Evolutionary conservation across 768 basidiomycete genomes (phyloP), one percentile per base, ranked within the genome.

Genomic region (Plicaturopsis crispa): DNA sequence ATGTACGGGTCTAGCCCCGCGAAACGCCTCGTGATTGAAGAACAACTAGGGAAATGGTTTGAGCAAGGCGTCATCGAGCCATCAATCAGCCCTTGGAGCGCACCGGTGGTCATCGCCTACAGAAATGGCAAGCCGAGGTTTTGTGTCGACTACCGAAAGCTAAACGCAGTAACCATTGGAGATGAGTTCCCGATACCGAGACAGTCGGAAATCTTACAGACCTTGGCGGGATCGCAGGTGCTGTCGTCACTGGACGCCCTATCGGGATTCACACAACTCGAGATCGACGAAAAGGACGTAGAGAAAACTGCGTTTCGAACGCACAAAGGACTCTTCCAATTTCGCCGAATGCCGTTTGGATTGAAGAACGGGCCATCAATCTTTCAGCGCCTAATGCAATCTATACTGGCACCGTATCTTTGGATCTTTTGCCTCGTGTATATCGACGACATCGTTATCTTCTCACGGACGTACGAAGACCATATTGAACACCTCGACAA

Each of bases 371-470:
- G 41, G 1, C 68, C 67, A 0, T 48, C 57, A 2, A 50, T 66
- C 0, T 69, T 69, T 39, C 69, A 70, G 36, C 34, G 62, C 14
- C 45, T 66, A 2, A 69, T 71, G 66, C 62, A 67, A 24, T 38
- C 38, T 6, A 43, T 66, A 0, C 45, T 67, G 1, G 47, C 60
- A 0, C 61, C 59, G 0, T 66, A 46, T 36, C 44, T 69, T 4
- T 66, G 65, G 64, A 39, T 64, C 0, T 66, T 67, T 35, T 41
- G 61, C 2, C 34, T 64, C 10, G 66, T 68, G 0, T 70, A 69
- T 33, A 65, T 69, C 6, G 62, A 70, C 33, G 58, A 70, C 33
- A 68, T 69, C 2, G 53, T 68, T 0, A 51, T 67, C 0, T 67
- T 52, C 36, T 61, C 58, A 0, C 28, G 37, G 21, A 43, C 39